Conservation (phyloP, 331 rosid genomes). For the Rhamnella rubrinervis region DNA sequence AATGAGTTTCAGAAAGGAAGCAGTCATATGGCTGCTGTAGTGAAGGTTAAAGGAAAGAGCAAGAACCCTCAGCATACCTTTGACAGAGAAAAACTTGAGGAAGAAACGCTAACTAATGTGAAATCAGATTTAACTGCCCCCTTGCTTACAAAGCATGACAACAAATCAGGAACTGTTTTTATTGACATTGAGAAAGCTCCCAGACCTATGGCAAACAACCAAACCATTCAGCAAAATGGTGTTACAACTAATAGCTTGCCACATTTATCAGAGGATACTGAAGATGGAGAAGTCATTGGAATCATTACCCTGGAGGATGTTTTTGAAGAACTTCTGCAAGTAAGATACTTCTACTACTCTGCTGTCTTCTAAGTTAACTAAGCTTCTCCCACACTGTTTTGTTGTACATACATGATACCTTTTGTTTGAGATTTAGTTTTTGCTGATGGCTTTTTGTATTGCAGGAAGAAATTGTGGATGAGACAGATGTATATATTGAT, state of each 20-base stretch:
- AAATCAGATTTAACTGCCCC: slow-evolving; percentile 23
- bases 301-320: slow-evolving; percentile 53
- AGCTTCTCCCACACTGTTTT: not conserved
- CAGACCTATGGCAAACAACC: slow-evolving; percentile 20
- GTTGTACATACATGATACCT: not conserved
- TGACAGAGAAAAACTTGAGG: slow-evolving; percentile 28
- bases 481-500: slow-evolving; percentile 46
- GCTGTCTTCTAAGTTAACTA: not conserved
- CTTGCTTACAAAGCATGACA: slow-evolving; percentile 25
- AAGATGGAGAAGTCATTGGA: slow-evolving; percentile 48
- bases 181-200: slow-evolving; percentile 30
- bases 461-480: slow-evolving; percentile 53
- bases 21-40: slow-evolving; percentile 55
- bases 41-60: slow-evolving; percentile 40
- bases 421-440: not conserved
- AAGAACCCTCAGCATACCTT: slow-evolving; percentile 13
- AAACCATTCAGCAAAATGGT: slow-evolving; percentile 23
- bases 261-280: slow-evolving; percentile 33
- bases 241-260: slow-evolving; percentile 18
- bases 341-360: not conserved
- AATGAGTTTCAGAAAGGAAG: slow-evolving; percentile 56
- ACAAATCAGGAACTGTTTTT: slow-evolving; percentile 23
- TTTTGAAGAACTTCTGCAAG: slow-evolving; percentile 54
- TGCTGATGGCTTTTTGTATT: slow-evolving; percentile 7
- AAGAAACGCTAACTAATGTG: slow-evolving; percentile 11